These are phyloP conservation scores for Botryosphaeria dothidea DNA, from an alignment of 2,329 filamentous ascomycete genomes.

Conservation along the genomic window DNA sequence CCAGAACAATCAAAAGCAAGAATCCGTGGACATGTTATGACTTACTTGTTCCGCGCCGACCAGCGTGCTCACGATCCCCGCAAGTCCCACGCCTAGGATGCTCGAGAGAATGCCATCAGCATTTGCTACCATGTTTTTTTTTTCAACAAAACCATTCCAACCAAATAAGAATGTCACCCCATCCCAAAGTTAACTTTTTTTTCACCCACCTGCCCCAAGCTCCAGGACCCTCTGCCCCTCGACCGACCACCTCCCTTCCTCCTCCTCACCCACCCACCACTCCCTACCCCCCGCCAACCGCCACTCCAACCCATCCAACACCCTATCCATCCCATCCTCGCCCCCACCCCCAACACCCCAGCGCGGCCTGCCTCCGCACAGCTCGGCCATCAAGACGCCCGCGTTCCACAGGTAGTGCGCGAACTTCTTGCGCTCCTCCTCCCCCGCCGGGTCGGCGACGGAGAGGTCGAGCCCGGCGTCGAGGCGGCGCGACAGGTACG, in stretches of 20 bases:
- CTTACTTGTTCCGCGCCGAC: constrained; percentile 46
- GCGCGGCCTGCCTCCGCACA: constrained; percentile 36
- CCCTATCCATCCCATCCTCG: constrained; percentile 24
- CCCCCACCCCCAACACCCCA: constrained; percentile 20
- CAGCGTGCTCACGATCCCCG: constrained; percentile 48
- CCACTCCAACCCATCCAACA: constrained; percentile 11
- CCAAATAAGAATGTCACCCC: constrained; percentile 35
- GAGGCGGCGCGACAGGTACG: constrained; percentile 48
- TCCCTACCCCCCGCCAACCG: constrained; percentile 16
- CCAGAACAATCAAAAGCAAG: not conserved
- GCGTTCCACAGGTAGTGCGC: constrained; percentile 76
- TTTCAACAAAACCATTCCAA: constrained; percentile 31
- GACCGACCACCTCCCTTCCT: constrained; percentile 46
- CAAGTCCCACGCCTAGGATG: constrained; percentile 45
- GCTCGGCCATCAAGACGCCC: constrained; percentile 47
- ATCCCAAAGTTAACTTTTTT: constrained; percentile 9
- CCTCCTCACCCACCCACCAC: constrained; percentile 37
- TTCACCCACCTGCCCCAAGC: constrained; percentile 65
- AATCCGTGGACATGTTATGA: no score
- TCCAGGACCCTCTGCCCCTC: constrained; percentile 59
- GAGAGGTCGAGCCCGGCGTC: constrained; percentile 38
- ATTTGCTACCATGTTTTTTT: constrained; percentile 8
- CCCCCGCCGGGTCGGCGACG: constrained; percentile 49
- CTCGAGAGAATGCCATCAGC: constrained; percentile 22
- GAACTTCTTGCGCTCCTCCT: constrained; percentile 62